Percentiles rank a stretch among this genome's conserved stretches.
phyloP scores from a whole-genome alignment of 768 basidiomycete genomes.

The Calocybe cyanea region DNA sequence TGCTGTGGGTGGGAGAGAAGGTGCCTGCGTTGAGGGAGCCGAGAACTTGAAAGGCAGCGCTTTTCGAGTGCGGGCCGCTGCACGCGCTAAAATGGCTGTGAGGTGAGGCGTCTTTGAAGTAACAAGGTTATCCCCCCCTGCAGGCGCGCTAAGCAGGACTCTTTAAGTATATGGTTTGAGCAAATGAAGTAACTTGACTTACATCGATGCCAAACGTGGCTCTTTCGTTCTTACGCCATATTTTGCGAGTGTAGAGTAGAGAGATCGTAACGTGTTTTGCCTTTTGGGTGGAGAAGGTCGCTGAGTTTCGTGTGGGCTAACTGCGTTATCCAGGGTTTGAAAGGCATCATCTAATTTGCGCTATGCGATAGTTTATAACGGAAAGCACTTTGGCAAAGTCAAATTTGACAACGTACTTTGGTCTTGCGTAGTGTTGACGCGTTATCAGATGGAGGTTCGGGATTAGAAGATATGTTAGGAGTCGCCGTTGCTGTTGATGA shows the following conservation, averaged over 20 bases:
- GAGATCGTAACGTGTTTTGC: constrained; percentile 46
- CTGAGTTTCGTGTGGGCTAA: constrained; percentile 33
- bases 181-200: constrained; percentile 6
- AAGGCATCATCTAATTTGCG: constrained; percentile 84
- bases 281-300: constrained; percentile 52
- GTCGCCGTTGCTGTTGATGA: constrained; percentile 1
- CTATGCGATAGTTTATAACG: constrained; percentile 34
- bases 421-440: constrained; percentile 9
- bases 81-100: constrained; percentile 66
- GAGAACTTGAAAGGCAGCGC: constrained; percentile 43
- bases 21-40: constrained; percentile 25
- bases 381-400: neutral
- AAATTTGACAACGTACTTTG: constrained; percentile 9
- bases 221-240: constrained; percentile 64
- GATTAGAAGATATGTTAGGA: constrained; percentile 1
- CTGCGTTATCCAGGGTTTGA: constrained; percentile 63
- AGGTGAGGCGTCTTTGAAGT: constrained; percentile 67
- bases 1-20: constrained; percentile 30
- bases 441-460: constrained; percentile 1
- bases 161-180: no score
- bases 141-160: no score
- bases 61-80: constrained; percentile 53
- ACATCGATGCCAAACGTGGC: constrained; percentile 27
- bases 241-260: constrained; percentile 78
- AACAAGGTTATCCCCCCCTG: constrained; percentile 1